Base-by-base conservation (phyloP, 345 rosid genomes). In the Isatis tinctoria region DNA sequence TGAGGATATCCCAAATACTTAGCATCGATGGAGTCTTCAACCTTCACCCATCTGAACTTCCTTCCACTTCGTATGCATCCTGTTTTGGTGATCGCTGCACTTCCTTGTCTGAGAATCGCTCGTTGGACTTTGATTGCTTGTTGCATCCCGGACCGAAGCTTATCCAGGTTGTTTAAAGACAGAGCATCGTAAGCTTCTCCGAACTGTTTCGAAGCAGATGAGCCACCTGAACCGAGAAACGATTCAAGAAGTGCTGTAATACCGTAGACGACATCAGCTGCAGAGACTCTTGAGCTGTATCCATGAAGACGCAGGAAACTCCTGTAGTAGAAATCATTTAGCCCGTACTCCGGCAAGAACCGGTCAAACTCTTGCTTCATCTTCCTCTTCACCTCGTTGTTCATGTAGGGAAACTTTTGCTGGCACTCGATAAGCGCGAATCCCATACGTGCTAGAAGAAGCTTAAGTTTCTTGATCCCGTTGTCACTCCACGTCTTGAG, bases 201-300 rank as follows among this genome's bases (percentile, higher is more conserved):
- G 14, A 95, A 95, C 74, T 90, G 97, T 80, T 89, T 89, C 14
- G 96, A 88, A 74, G 97, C 98, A 78, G 94, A 88, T 40, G 88
- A 79, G 39, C 92, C 97, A 70, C 85, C 87, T 2, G 91, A 82
- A 13, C 81, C 87, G 30, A 88, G 75, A 75, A 87, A 95, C 57
- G 99, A 95, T 83, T 95, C 99, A 1, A 95, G 99, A 83, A 95
- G 79, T 8, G 98, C 99, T 10, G 96, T 92, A 28, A 95, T 97
- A 18, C 99, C 98, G 72, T 95, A 90, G 0, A 89, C 98, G 64
- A 88, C 97, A 75, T 95, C 99, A 24, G 98, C 99, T 6, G 99
- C 98, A 67, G 98, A 95, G 56, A 92, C 97, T 76, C 81, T 89
- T 8, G 97, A 92, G 80, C 98, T 92, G 72, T 92, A 95, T 27